Evolutionary conservation across 2,329 filamentous ascomycete genomes (phyloP).

Genomic region (Botryosphaeria dothidea): DNA sequence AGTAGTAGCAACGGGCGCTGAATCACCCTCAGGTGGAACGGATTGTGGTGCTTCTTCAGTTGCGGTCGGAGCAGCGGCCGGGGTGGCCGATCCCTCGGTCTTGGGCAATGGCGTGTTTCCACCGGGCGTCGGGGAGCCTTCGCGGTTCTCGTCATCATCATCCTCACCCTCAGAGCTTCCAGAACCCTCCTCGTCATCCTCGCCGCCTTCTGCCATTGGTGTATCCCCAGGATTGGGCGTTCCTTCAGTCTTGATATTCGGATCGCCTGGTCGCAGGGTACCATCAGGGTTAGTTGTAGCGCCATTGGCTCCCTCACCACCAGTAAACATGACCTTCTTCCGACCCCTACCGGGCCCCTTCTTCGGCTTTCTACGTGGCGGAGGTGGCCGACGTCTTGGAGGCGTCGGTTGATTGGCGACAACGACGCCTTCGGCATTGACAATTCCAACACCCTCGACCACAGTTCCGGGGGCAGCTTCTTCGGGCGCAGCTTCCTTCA

Average conservation of each 20-base stretch:
- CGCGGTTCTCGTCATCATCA: conserved; percentile 49
- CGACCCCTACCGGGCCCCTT: conserved; percentile 80
- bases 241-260: conserved; percentile 41
- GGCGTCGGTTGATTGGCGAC: conserved; percentile 55
- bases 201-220: conserved; percentile 46
- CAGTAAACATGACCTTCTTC: conserved; percentile 66
- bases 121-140: conserved; percentile 49
- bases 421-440: conserved; percentile 62
- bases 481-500: conserved; percentile 45
- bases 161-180: conserved; percentile 50
- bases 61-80: not conserved
- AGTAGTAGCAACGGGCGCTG: not conserved
- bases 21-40: not conserved
- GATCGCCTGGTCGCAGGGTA: conserved; percentile 28
- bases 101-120: conserved; percentile 31
- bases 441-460: conserved; percentile 60
- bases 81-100: conserved; percentile 16
- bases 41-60: not conserved
- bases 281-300: conserved; percentile 31
- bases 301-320: conserved; percentile 46
- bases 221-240: conserved; percentile 42
- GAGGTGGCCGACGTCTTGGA: conserved; percentile 65
- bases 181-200: conserved; percentile 53
- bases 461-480: conserved; percentile 54
- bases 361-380: conserved; percentile 74